Evolutionary conservation across 2,329 filamentous ascomycete species (phyloP), one percentile per base, ranked within the genome.

Genomic region (Fusarium zealandicum): DNA sequence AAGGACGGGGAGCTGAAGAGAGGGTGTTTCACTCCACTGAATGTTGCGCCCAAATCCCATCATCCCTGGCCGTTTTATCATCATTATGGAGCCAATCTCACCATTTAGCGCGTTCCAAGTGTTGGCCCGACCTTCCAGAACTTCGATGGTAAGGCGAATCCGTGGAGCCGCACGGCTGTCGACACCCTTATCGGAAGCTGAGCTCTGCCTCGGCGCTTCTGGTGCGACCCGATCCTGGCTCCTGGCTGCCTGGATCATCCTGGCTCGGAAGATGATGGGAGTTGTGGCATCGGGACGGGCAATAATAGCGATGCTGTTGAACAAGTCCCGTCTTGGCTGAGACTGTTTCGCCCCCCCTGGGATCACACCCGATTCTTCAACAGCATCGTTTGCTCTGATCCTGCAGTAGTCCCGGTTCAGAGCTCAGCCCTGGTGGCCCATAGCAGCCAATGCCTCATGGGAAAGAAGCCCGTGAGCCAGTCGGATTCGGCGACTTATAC

Each of bases 81-180:
- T n/a, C n/a, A 63, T 65, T 65, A 65, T 68, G 65, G 65, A 65
- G 59, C 61, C 53, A 66, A 64, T 59, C 51, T 68, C 63, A 59
- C 59, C 51, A 57, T 59, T 59, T 68, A 68, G 63, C 62, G 65
- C 51, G 64, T 68, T 68, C 65, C 64, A 64, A 67, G 60, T 62
- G 51, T 61, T 60, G 37, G 46, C 63, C 63, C 51, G 57, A 61
- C 56, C 65, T 68, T 68, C 65, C 59, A 68, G 65, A 68, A 68
- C 63, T 59, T 65, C 64, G 45, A 68, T 65, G 54, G 59, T 59
- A 66, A 56, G 63, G 59, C 58, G 57, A 61, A 61, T 51, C 52
- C 53, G 51, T 47, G 59, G 64, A 67, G 61, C 65, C 59, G 58
- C 59, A 66, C 60, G 57, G 62, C 57, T 65, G 42, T 63, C 30